A percentile compares a stretch with the other conserved stretches of the same genome.
These are phyloP conservation scores for Botryotinia calthae DNA, from an alignment of 2,329 filamentous ascomycete genomes.

Conservation along the genomic window DNA sequence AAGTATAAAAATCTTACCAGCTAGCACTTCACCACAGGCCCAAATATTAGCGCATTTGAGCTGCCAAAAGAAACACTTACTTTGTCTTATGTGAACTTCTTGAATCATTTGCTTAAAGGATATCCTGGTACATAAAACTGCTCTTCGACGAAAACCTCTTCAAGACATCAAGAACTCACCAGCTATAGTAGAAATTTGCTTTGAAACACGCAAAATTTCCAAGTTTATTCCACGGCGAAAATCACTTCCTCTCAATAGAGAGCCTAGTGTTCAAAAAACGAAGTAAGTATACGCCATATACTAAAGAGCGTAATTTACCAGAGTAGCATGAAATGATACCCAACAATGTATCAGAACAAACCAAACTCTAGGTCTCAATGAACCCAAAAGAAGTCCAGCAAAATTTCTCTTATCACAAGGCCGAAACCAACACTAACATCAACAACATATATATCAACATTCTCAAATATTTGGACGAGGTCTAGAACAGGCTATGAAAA, in stretches of 20 bases:
- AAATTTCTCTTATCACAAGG: background rate
- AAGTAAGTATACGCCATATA: background rate
- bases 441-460: background rate
- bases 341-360: background rate
- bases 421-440: background rate
- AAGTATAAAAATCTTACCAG: no score
- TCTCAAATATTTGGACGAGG: background rate
- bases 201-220: background rate
- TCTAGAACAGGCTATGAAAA: background rate
- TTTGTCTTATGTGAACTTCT: no score
- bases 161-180: background rate
- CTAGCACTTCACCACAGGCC: no score
- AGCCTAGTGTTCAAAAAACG: background rate
- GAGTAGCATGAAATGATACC: background rate
- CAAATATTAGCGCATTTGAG: no score
- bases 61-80: no score
- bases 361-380: rapidly evolving
- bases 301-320: background rate
- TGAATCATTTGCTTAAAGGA: no score
- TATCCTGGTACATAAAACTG: no score
- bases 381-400: background rate
- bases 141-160: background rate
- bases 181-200: background rate
- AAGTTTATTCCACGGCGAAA: background rate
- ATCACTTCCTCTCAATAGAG: background rate